A percentile compares a stretch with the other conserved stretches of the same genome.
These are phyloP conservation scores for Zymoseptoria ardabiliae DNA, from an alignment of 2,329 filamentous ascomycete species.

Conservation along the genomic window DNA sequence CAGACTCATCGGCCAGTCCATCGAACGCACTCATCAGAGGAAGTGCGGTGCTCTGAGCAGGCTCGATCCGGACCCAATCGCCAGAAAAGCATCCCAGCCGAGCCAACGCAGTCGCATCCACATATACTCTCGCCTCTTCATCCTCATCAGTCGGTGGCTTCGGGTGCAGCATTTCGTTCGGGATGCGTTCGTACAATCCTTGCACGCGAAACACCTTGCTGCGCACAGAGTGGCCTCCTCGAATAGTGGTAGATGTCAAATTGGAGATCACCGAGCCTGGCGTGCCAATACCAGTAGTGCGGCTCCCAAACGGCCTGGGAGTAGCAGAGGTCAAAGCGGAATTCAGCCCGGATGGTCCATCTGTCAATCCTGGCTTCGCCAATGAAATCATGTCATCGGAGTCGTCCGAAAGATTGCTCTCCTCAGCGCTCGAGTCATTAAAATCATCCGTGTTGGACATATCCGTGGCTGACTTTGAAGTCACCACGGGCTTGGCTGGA, in stretches of 20 bases:
- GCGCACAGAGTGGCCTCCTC: constrained; percentile 57
- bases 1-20: constrained; percentile 56
- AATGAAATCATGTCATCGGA: constrained; percentile 92
- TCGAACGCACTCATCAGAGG: constrained; percentile 62
- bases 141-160: constrained; percentile 80
- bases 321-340: constrained; percentile 76
- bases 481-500: constrained; percentile 33
- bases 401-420: constrained; percentile 80
- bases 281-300: constrained; percentile 67
- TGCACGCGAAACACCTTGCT: constrained; percentile 81
- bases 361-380: constrained; percentile 67
- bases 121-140: constrained; percentile 77
- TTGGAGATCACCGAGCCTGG: constrained; percentile 85
- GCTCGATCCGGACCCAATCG: constrained; percentile 87
- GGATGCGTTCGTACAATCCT: constrained; percentile 63
- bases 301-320: constrained; percentile 64
- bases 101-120: constrained; percentile 76
- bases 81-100: constrained; percentile 95
- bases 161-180: constrained; percentile 74
- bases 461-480: constrained; percentile 30
- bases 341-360: constrained; percentile 70
- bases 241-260: constrained; percentile 75
- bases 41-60: constrained; percentile 62
- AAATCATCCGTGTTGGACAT: constrained; percentile 43
- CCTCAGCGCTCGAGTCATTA: constrained; percentile 56